These are phyloP conservation scores for Phalaenopsis hybrid DNA, from an alignment of 116 monocot species.

Conservation along the genomic window DNA sequence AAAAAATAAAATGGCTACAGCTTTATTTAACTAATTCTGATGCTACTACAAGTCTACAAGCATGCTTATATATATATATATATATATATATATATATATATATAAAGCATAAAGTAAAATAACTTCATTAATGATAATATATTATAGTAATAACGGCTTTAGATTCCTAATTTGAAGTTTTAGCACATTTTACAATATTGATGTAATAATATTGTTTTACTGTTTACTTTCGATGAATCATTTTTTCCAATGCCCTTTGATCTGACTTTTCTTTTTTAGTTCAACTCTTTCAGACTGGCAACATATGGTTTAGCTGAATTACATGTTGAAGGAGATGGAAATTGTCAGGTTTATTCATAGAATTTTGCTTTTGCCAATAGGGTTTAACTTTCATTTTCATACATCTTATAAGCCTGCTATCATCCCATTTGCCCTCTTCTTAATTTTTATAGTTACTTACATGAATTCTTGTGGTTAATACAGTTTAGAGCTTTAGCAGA, in stretches of 20 bases:
- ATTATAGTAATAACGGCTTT: not conserved
- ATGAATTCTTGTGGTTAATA: constrained; percentile 6
- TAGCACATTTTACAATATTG: not conserved
- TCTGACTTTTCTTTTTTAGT: not conserved
- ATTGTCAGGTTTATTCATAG: constrained; percentile 70
- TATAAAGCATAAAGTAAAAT: not conserved
- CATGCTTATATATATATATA: not conserved
- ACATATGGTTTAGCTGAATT: constrained; percentile 88
- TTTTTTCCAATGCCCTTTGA: not conserved
- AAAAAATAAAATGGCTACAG: no score
- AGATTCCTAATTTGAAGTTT: not conserved
- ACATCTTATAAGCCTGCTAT: not conserved
- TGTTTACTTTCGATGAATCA: not conserved
- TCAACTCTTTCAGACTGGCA: constrained; percentile 30
- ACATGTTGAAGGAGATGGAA: constrained; percentile 90
- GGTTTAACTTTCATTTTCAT: not conserved
- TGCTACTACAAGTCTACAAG: not conserved
- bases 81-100: not conserved
- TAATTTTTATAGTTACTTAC: not conserved
- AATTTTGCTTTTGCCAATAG: not conserved
- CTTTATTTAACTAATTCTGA: not conserved
- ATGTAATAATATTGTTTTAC: not conserved
- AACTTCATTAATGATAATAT: not conserved
- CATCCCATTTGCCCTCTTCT: not conserved
- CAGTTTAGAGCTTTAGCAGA: constrained; percentile 94